A percentile compares a stretch with the other conserved stretches of the same genome.
These are phyloP conservation scores for Gaeumannomyces tritici DNA, from an alignment of 2,329 filamentous ascomycete species.

Conservation along the genomic window DNA sequence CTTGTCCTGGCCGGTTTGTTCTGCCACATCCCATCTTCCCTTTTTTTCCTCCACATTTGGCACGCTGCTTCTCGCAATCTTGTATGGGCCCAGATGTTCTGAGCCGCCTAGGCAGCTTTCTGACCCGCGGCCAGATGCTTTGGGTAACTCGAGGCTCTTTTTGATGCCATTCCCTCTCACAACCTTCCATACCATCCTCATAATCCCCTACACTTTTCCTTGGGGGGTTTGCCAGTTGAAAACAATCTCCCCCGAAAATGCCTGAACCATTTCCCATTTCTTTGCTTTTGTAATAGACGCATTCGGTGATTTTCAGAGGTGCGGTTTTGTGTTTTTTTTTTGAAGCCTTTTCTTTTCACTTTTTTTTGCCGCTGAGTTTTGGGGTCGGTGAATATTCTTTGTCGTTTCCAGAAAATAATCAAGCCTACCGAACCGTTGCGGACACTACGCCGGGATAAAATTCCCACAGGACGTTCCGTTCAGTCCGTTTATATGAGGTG, in stretches of 20 bases:
- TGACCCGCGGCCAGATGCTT: background rate
- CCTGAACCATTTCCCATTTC: background rate
- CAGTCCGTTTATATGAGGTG: background rate
- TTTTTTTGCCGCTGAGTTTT: background rate
- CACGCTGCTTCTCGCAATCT: background rate
- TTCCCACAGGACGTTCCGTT: too few species aligned
- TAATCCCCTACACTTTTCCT: background rate
- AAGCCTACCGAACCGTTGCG: background rate
- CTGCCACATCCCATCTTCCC: background rate
- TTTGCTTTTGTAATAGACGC: background rate
- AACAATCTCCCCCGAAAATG: background rate
- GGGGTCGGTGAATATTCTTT: background rate
- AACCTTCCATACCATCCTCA: background rate
- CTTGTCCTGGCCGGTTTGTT: background rate
- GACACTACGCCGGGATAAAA: background rate
- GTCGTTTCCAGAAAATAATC: background rate
- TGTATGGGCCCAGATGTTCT: background rate
- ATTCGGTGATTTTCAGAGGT: conserved; percentile 1
- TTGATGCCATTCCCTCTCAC: background rate
- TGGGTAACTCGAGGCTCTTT: background rate
- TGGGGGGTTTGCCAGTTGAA: background rate
- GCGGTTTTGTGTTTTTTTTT: conserved; percentile 4
- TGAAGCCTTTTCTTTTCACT: conserved; percentile 2
- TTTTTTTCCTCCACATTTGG: background rate
- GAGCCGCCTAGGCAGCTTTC: background rate